phyloP scores from a whole-genome alignment of 306 rosid genomes.

The Glycyrrhiza uralensis region DNA sequence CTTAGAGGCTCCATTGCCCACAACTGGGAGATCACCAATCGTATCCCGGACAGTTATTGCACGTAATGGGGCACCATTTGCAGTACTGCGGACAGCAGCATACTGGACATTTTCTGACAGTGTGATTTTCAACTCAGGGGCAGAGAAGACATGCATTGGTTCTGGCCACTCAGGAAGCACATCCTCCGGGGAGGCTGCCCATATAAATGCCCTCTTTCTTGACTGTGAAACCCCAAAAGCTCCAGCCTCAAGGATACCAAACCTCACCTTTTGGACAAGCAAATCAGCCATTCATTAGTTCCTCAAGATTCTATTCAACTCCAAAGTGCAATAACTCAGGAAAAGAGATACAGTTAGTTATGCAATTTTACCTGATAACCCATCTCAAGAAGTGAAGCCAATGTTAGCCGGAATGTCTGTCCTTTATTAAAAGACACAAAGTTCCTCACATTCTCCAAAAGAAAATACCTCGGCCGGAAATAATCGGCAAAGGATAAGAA shows the following conservation, averaged over 20 bases:
- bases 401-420: conserved; percentile 82
- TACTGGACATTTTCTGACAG: conserved; percentile 58
- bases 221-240: conserved; percentile 96
- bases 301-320: not conserved
- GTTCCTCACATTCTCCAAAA: conserved; percentile 93
- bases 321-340: not conserved
- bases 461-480: conserved; percentile 93
- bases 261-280: conserved; percentile 66
- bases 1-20: conserved; percentile 84
- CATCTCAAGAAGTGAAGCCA: conserved; percentile 97
- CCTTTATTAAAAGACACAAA: conserved; percentile 92
- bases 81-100: conserved; percentile 87
- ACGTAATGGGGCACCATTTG: conserved; percentile 89
- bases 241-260: conserved; percentile 97
- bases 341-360: not conserved
- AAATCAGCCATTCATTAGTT: conserved; percentile 18
- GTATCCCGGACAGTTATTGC: conserved; percentile 92
- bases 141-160: conserved; percentile 90
- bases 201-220: conserved; percentile 90
- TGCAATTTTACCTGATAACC: conserved; percentile 83
- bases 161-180: conserved; percentile 98
- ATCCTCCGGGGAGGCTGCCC: conserved; percentile 97
- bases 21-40: conserved; percentile 93
- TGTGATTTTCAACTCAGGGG: conserved; percentile 72
- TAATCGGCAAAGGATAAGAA: conserved; percentile 93